Evolutionary conservation across 495 filamentous ascomycete genomes (phyloP).

Genomic region (Podospora pseudopauciseta): DNA sequence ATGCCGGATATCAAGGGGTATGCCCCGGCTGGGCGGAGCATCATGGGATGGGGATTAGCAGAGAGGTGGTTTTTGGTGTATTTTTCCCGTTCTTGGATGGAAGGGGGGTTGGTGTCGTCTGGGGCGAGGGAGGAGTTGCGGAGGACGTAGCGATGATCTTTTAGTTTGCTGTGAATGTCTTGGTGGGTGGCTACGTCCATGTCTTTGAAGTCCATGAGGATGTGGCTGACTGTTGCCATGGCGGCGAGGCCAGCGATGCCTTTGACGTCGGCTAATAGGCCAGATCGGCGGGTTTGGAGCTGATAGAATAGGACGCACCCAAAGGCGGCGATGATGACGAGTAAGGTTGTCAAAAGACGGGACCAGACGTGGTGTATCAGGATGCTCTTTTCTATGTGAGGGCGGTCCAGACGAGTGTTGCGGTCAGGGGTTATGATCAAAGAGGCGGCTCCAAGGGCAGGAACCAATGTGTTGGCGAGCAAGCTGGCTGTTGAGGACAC

Average conservation of each 20-base stretch:
- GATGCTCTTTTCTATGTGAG: slow-evolving; percentile 46
- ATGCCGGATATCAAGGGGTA: slow-evolving; percentile 52
- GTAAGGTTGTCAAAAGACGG: slow-evolving; percentile 50
- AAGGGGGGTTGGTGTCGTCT: slow-evolving; percentile 35
- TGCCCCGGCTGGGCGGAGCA: slow-evolving; percentile 57
- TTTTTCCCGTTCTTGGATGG: slow-evolving; percentile 33
- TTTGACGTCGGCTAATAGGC: slow-evolving; percentile 63
- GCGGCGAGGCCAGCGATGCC: slow-evolving; percentile 71
- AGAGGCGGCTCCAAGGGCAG: slow-evolving; percentile 57
- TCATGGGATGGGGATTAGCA: slow-evolving; percentile 64
- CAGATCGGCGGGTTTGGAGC: slow-evolving; percentile 56
- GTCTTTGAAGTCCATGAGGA: slow-evolving; percentile 70
- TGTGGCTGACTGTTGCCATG: slow-evolving; percentile 68
- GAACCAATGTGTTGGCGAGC: slow-evolving; percentile 60
- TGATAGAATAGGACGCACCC: slow-evolving; percentile 57
- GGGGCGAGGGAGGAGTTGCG: slow-evolving; percentile 63
- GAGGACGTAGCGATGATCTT: slow-evolving; percentile 60
- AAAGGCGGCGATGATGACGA: slow-evolving; percentile 53
- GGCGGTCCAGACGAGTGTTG: slow-evolving; percentile 26
- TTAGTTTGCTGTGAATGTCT: slow-evolving; percentile 62
- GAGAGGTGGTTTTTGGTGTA: slow-evolving; percentile 41
- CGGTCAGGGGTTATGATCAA: slow-evolving; percentile 52
- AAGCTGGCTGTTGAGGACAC: slow-evolving; percentile 59
- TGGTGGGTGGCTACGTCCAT: slow-evolving; percentile 62
- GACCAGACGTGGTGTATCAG: slow-evolving; percentile 56